Conservation (phyloP, 2,329 filamentous ascomycete genomes). For the Xylaria sp. region DNA sequence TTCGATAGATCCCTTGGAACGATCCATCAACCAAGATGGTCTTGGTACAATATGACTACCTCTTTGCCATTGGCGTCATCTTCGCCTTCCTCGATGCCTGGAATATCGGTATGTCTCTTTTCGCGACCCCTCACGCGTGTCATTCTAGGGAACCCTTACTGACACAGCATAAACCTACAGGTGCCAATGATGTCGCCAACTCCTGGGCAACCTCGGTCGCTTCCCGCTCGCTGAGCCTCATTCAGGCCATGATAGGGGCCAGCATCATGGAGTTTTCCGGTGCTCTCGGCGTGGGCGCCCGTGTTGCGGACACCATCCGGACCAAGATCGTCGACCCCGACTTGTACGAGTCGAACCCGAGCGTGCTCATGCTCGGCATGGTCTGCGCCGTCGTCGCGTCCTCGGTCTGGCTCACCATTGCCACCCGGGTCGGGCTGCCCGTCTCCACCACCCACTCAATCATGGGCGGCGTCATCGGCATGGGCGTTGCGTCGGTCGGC, state of each 20-base stretch:
- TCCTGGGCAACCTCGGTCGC: constrained; percentile 75
- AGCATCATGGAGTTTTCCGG: constrained; percentile 66
- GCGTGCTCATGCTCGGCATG: constrained; percentile 61
- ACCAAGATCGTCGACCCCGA: constrained; percentile 58
- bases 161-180: constrained; percentile 24
- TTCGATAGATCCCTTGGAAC: no score
- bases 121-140: background rate
- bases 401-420: constrained; percentile 58
- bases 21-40: constrained; percentile 20
- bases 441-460: constrained; percentile 66
- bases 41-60: constrained; percentile 61
- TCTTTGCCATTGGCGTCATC: constrained; percentile 65
- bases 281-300: constrained; percentile 61
- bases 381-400: constrained; percentile 57
- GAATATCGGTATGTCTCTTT: constrained; percentile 56
- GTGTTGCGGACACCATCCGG: constrained; percentile 63
- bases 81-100: constrained; percentile 69
- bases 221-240: constrained; percentile 65
- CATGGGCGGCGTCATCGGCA: constrained; percentile 61
- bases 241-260: constrained; percentile 62
- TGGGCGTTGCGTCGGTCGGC: constrained; percentile 60
- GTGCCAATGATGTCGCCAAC: constrained; percentile 71
- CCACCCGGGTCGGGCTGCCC: constrained; percentile 57
- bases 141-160: background rate
- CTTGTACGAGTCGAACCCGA: constrained; percentile 44